phyloP scores from a whole-genome alignment of 345 rosid species.

The Brassica napus region Da-Ae NC_063446.1:24673501-24674000 shows the following conservation, averaged over 20 bases:
- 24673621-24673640: slow-evolving; percentile 96
- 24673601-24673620: slow-evolving; percentile 84
- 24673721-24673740: slow-evolving; percentile 40
- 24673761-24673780: slow-evolving; percentile 89
- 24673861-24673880: too few relatives aligned
- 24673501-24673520: slow-evolving; percentile 73
- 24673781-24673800: slow-evolving; percentile 84
- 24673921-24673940: too few relatives aligned
- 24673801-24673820: slow-evolving; percentile 76
- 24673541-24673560: slow-evolving; percentile 60
- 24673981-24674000: too few relatives aligned
- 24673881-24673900: too few relatives aligned
- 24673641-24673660: slow-evolving; percentile 85
- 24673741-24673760: slow-evolving; percentile 95
- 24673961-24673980: too few relatives aligned
- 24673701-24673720: not conserved
- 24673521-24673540: slow-evolving; percentile 57
- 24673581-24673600: slow-evolving; percentile 69
- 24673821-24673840: slow-evolving; percentile 85
- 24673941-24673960: too few relatives aligned
- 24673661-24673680: slow-evolving; percentile 59
- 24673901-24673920: too few relatives aligned
- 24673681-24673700: slow-evolving; percentile 8
- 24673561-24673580: slow-evolving; percentile 56
- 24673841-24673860: slow-evolving; percentile 9